phyloP scores from a whole-genome alignment of 1,284 basidiomycete species.

The Pseudozyma hubeiensis region DNA sequence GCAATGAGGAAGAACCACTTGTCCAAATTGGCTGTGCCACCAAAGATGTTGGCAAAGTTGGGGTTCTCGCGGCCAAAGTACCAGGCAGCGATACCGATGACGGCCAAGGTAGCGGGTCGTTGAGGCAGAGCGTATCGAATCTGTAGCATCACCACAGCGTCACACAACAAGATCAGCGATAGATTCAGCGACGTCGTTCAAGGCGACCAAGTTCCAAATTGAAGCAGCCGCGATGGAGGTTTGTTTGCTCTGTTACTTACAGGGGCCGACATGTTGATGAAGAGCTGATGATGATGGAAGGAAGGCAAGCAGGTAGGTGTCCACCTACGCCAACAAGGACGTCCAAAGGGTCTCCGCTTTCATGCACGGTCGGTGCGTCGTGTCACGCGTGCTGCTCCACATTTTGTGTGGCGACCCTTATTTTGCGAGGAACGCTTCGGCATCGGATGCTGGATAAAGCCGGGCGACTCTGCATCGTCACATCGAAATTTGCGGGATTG shows the following conservation, averaged over 20 bases:
- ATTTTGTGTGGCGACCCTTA: no score
- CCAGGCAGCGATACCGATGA: constrained; percentile 18
- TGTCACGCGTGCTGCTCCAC: no score
- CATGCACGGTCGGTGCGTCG: background rate
- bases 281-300: background rate
- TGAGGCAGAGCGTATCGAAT: constrained; percentile 40
- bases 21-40: constrained; percentile 31
- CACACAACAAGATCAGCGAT: background rate
- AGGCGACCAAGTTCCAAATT: background rate
- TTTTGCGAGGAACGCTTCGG: no score
- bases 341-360: background rate
- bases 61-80: constrained; percentile 36
- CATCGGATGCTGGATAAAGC: no score
- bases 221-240: background rate
- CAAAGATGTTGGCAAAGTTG: constrained; percentile 36
- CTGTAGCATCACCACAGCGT: background rate
- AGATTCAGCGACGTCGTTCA: no score
- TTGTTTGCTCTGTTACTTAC: constrained; percentile 1
- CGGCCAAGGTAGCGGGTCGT: constrained; percentile 16
- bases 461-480: no score
- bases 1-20: constrained; percentile 30
- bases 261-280: constrained; percentile 9
- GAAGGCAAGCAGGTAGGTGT: no score
- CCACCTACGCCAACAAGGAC: background rate
- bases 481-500: no score